These are phyloP conservation scores for Breviolum minutum DNA, from an alignment of 73 alveolate genomes.

Conservation along the genomic window DNA sequence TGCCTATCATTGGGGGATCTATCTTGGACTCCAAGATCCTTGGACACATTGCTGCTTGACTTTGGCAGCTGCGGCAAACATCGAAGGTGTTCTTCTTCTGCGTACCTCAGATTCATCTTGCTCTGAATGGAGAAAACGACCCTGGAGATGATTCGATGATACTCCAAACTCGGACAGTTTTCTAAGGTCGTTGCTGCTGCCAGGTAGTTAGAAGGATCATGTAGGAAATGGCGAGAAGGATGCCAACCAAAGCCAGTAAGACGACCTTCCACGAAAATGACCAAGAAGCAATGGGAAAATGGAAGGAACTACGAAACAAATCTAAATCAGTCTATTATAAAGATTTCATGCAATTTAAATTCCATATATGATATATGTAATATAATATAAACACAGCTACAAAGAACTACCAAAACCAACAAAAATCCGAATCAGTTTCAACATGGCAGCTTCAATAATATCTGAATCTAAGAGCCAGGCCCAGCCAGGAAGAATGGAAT, in stretches of 20 bases:
- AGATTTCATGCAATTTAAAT: not conserved
- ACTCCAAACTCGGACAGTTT: not conserved
- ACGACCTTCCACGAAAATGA: not conserved
- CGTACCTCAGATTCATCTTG: not conserved
- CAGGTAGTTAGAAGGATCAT: constrained; percentile 81
- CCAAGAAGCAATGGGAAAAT: not conserved
- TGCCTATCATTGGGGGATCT: not conserved
- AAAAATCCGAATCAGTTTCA: not conserved
- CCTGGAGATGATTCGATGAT: not conserved
- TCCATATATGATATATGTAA: too few relatives aligned
- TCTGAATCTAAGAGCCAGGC: not conserved
- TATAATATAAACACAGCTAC: not conserved
- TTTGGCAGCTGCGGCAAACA: constrained; percentile 20
- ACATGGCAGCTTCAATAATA: not conserved
- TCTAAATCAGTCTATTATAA: not conserved
- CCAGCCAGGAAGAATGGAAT: constrained; percentile 74
- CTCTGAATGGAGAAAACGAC: too few relatives aligned
- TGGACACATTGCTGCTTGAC: not conserved
- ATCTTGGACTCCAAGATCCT: not conserved
- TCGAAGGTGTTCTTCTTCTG: constrained; percentile 69
- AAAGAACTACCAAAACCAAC: not conserved
- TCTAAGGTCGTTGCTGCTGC: constrained; percentile 18
- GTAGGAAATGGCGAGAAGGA: constrained; percentile 71
- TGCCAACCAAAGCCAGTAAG: constrained; percentile 58
- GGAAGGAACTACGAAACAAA: not conserved